phyloP scores from a whole-genome alignment of 768 basidiomycete species.

The Podaxis carcinomalis region DNA sequence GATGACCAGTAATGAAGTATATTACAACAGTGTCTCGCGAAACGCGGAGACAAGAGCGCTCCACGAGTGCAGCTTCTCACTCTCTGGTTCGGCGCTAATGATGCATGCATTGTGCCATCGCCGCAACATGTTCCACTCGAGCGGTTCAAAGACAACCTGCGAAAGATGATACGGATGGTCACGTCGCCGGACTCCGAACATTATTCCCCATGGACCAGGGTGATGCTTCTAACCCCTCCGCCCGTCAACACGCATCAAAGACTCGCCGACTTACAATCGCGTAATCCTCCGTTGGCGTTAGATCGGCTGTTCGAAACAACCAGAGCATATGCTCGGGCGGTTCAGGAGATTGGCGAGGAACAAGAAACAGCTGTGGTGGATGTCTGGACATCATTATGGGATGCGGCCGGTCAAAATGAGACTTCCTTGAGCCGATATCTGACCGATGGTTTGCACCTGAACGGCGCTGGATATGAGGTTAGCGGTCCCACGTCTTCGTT shows the following conservation, averaged over 20 bases:
- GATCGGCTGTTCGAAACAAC: slow-evolving; percentile 66
- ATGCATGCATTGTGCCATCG: slow-evolving; percentile 62
- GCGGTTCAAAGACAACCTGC: slow-evolving; percentile 61
- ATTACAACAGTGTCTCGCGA: slow-evolving; percentile 51
- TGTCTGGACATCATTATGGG: slow-evolving; percentile 69
- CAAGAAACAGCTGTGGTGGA: slow-evolving; percentile 64
- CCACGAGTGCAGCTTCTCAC: slow-evolving; percentile 70
- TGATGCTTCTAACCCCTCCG: slow-evolving; percentile 83
- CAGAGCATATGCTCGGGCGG: slow-evolving; percentile 66
- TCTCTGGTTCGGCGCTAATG: slow-evolving; percentile 92
- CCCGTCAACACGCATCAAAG: slow-evolving; percentile 70
- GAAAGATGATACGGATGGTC: slow-evolving; percentile 57
- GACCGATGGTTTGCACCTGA: slow-evolving; percentile 80
- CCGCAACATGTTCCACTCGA: slow-evolving; percentile 75
- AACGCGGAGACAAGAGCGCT: slow-evolving; percentile 37
- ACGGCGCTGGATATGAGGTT: slow-evolving; percentile 68
- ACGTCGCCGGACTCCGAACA: slow-evolving; percentile 56
- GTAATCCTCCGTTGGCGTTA: slow-evolving; percentile 44
- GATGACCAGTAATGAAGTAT: not conserved
- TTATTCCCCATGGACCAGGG: slow-evolving; percentile 67
- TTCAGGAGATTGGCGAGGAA: slow-evolving; percentile 52
- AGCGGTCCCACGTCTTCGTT: slow-evolving; percentile 18
- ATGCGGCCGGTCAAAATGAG: slow-evolving; percentile 64
- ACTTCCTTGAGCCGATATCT: slow-evolving; percentile 47
- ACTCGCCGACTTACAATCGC: slow-evolving; percentile 41